These are phyloP conservation scores for Colletotrichum echinochloae DNA, from an alignment of 2,329 filamentous ascomycete genomes.

Conservation along the genomic window DNA sequence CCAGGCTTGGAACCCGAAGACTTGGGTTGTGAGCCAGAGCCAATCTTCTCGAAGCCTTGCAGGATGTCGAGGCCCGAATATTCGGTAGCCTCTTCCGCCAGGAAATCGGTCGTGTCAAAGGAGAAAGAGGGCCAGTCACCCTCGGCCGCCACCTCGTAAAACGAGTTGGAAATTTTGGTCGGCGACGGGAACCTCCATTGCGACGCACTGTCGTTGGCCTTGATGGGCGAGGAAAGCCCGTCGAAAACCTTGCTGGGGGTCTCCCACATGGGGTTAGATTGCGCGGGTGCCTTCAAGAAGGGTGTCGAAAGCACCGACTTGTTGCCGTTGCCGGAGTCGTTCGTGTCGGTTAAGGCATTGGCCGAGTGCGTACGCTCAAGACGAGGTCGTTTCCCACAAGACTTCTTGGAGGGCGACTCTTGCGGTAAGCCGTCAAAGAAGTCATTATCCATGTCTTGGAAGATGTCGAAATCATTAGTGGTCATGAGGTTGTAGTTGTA, in stretches of 20 bases:
- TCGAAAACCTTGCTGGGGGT: slow-evolving; percentile 71
- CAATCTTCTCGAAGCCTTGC: slow-evolving; percentile 82
- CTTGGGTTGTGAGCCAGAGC: slow-evolving; percentile 57
- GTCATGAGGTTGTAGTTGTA: slow-evolving; percentile 61
- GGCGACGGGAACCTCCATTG: slow-evolving; percentile 56
- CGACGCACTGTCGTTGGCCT: slow-evolving; percentile 50
- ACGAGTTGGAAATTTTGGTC: slow-evolving; percentile 57
- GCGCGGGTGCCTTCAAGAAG: slow-evolving; percentile 61
- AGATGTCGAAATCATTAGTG: slow-evolving; percentile 72
- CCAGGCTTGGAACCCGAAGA: slow-evolving; percentile 46
- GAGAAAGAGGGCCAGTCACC: slow-evolving; percentile 54
- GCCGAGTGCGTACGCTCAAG: slow-evolving; percentile 73
- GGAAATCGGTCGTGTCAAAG: slow-evolving; percentile 62
- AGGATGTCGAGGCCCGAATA: slow-evolving; percentile 76
- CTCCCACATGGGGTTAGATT: slow-evolving; percentile 56
- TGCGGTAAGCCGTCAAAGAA: slow-evolving; percentile 48
- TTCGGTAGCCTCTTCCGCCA: slow-evolving; percentile 70
- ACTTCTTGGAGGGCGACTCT: slow-evolving; percentile 76
- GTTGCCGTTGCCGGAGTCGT: slow-evolving; percentile 61
- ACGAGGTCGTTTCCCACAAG: slow-evolving; percentile 59
- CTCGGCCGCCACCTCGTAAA: slow-evolving; percentile 52
- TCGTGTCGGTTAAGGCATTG: slow-evolving; percentile 71
- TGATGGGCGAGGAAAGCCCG: slow-evolving; percentile 67
- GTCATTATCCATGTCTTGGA: slow-evolving; percentile 59
- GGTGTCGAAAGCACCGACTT: slow-evolving; percentile 65